Conservation (phyloP, 306 rosid species). For the Gastrolobium villosum region DNA sequence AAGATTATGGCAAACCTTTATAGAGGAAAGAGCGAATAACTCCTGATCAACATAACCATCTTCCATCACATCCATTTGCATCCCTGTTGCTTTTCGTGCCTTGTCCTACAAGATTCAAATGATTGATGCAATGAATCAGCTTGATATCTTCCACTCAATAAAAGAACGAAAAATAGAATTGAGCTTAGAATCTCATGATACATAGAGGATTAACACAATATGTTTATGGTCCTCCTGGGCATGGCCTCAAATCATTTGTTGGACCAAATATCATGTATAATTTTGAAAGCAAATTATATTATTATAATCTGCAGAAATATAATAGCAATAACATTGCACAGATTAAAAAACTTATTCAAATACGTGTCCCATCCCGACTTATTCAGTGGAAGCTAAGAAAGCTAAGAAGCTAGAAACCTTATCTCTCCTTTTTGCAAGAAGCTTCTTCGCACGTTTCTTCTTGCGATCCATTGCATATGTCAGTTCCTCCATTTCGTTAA, state of each 20-base stretch:
- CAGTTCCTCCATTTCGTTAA: slow-evolving; percentile 95
- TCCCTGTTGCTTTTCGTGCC: slow-evolving; percentile 87
- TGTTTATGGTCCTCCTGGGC: neutral
- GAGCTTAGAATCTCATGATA: slow-evolving; percentile 8
- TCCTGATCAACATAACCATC: slow-evolving; percentile 81
- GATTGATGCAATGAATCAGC: slow-evolving; percentile 42
- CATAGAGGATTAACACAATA: neutral
- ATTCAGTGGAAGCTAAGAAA: slow-evolving; percentile 2
- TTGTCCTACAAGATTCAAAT: slow-evolving; percentile 68
- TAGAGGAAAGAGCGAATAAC: slow-evolving; percentile 85
- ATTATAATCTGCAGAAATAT: neutral
- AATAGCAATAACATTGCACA: neutral
- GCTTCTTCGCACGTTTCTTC: slow-evolving; percentile 83
- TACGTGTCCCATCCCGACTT: neutral
- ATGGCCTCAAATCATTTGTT: neutral
- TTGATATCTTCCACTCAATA: slow-evolving; percentile 3
- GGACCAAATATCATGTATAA: neutral
- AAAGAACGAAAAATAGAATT: neutral
- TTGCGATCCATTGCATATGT: slow-evolving; percentile 78
- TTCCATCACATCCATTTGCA: slow-evolving; percentile 83
- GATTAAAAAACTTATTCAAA: slow-evolving; percentile 4
- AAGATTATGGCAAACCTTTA: slow-evolving; percentile 71
- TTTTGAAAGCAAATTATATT: neutral
- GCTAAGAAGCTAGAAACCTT: slow-evolving; percentile 61
- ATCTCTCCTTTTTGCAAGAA: slow-evolving; percentile 78